Evolutionary conservation across 2,329 filamentous ascomycete species (phyloP), one percentile per base, ranked within the genome.

Genomic region (Fusarium hainanense): DNA sequence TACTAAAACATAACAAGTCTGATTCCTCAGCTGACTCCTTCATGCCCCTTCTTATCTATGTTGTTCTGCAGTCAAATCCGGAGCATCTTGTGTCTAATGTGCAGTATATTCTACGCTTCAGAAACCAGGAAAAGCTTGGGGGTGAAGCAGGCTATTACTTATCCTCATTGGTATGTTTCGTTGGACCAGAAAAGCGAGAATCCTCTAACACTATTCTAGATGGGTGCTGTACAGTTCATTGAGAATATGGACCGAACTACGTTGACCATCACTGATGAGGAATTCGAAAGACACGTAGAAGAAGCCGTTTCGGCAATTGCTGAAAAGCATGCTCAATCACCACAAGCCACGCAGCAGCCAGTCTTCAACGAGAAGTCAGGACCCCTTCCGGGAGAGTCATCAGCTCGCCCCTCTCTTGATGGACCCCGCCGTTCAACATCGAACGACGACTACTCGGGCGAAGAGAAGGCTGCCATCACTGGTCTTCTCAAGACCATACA

Each of bases 91-190:
- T 98, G 27, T 98, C 94, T 63, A 99, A 99, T 79, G 93, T 99
- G 5, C 96, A 99, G 80, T 99, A 99, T 79, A 98, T 99, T 69
- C 85, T 98, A 54, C 90, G 97, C 47, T 99, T 99, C 83, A 90
- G 96, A 54, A 98, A 98, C 76, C 96, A 98, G 80, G 96, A 99
- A 55, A 98, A 98, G 79, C 89, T 99, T 2, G 93, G 92, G 25
- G 96, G 96, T n/a, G 96, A 99, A 83, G 95, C 96, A 16, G 96
- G 96, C 14, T 99, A 99, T 81, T 99, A 99, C 80, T 88, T 99
- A 58, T 98, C 95, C 32, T 98, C 96, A 10, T 82, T 99, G 72
- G 92, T 94, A 82, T 76, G 86, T 76, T 48, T 3, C 10, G 27
- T 13, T n/a, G 11, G 32, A 6, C n/a, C 7, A 18, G 48, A 50